These are phyloP conservation scores for Bryoglossum gracile DNA, from an alignment of 495 filamentous ascomycete species.

Conservation along the genomic window DNA sequence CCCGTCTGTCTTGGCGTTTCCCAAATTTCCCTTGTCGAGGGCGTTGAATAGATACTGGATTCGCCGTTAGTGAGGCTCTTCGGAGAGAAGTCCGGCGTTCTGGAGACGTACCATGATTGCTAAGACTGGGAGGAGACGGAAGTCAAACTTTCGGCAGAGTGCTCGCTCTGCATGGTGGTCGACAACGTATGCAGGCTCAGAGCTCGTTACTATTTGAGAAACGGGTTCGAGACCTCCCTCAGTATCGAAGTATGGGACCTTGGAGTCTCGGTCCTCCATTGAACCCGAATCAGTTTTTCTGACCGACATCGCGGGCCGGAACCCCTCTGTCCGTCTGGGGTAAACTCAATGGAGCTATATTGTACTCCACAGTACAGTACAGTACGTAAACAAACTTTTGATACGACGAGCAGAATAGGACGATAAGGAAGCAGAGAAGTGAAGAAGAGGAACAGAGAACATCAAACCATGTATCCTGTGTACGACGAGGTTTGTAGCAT, in stretches of 20 bases:
- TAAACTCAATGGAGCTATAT: too few species aligned
- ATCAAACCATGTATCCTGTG: too few species aligned
- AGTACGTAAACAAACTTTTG: too few species aligned
- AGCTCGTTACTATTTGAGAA: neutral
- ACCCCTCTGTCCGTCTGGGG: too few species aligned
- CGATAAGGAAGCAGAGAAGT: too few species aligned
- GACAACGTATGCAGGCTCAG: conserved; percentile 11
- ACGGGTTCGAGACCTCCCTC: neutral
- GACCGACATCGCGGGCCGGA: conserved; percentile 2
- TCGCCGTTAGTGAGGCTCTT: too few species aligned
- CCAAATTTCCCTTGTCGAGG: conserved; percentile 61
- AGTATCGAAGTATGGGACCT: neutral
- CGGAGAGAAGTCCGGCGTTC: too few species aligned
- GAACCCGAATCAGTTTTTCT: neutral
- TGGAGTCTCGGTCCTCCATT: conserved; percentile 2
- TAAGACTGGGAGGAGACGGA: conserved; percentile 53
- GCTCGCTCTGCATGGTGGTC: conserved; percentile 47
- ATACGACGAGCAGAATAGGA: too few species aligned
- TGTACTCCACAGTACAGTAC: too few species aligned
- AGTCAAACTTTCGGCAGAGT: conserved; percentile 58
- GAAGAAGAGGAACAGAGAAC: too few species aligned
- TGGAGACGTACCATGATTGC: too few species aligned
- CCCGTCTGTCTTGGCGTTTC: conserved; percentile 59
- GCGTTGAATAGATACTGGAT: conserved; percentile 59
- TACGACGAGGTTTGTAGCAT: too few species aligned